Evolutionary conservation across 2,329 filamentous ascomycete species (phyloP).

Genomic region (Atkinsonella hypoxylon): DNA sequence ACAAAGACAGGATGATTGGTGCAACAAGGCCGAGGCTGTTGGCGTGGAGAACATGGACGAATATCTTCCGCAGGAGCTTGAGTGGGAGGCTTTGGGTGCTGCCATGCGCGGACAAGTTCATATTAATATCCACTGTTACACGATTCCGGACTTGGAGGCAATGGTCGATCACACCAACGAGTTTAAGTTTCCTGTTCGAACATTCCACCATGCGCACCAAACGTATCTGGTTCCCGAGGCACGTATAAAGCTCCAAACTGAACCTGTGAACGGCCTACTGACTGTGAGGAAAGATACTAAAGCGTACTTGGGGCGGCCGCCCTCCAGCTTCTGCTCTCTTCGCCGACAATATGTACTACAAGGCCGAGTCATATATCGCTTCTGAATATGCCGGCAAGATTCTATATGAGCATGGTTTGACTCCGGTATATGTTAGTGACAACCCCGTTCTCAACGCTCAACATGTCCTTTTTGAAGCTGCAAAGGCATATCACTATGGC

Average conservation of each 20-base stretch:
- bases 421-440: slow-evolving; percentile 56
- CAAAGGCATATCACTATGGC: slow-evolving; percentile 47
- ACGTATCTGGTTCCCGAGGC: slow-evolving; percentile 55
- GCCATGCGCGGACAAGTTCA: slow-evolving; percentile 55
- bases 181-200: slow-evolving; percentile 53
- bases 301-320: slow-evolving; percentile 41
- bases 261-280: not conserved
- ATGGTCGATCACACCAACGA: slow-evolving; percentile 61
- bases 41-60: slow-evolving; percentile 38
- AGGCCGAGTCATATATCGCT: slow-evolving; percentile 51
- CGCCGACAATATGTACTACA: slow-evolving; percentile 63
- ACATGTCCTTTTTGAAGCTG: slow-evolving; percentile 55
- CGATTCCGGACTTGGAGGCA: slow-evolving; percentile 54
- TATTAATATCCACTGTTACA: slow-evolving; percentile 63
- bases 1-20: slow-evolving; percentile 57
- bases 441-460: slow-evolving; percentile 60
- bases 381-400: slow-evolving; percentile 56
- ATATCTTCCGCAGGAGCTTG: slow-evolving; percentile 50
- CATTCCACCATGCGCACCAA: slow-evolving; percentile 60
- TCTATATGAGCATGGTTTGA: slow-evolving; percentile 52
- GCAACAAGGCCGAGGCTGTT: slow-evolving; percentile 37
- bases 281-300: slow-evolving; percentile 31
- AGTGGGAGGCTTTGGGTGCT: slow-evolving; percentile 51
- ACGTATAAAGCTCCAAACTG: slow-evolving; percentile 8
- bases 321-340: slow-evolving; percentile 51